Evolutionary conservation across 371 early-diverging fungal genomes (phyloP), one percentile per base, ranked within the genome.

Genomic region (Lichtheimia ramosa): DNA sequence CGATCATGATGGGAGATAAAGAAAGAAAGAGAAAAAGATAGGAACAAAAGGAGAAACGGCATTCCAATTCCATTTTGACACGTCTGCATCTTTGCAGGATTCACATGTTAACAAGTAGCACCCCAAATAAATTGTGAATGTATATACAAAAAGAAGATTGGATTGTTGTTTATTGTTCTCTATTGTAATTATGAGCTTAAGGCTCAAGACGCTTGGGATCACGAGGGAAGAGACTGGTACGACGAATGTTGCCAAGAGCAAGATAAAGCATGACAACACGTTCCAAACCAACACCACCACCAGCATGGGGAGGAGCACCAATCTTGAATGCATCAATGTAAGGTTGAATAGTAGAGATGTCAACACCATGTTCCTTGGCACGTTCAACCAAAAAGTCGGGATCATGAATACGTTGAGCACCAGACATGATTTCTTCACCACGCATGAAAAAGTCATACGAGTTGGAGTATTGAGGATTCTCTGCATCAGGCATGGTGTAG

Each of bases 401-500:
- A 69, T 97, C 94, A 73, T 98, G 98, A 62, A 99, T 89, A 88
- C 99, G 96, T 83, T 99, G 99, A 24, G 99, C 99, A 56, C 99
- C 99, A 41, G 99, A 99, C 66, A 98, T 81, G 71, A 99, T 97
- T 79, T 99, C 99, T 76, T 99, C 99, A 58, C 99, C 99, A 59
- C 99, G 90, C 79, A 99, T 89, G 83, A 99, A 99, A 82, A 99
- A 98, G 86, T 99, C 99, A 79, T 98, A 99, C 21, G 99, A 98
- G 90, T 98, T 97, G 66, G 98, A 94, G 83, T 96, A 97, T 56
- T 85, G 85, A 56, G 89, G 87, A 63, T 90, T 78, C 27, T 82
- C 67, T 25, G 97, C 92, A 79, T 98, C 96, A 34, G 96, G 96
- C 94, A 98, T 98, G 24, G 99, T 99, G 88, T 99, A 99, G 89